A percentile compares a stretch with the other conserved stretches of the same genome.
phyloP scores from a whole-genome alignment of 257 asterid genomes.

The Anisodus acutangulus region DNA sequence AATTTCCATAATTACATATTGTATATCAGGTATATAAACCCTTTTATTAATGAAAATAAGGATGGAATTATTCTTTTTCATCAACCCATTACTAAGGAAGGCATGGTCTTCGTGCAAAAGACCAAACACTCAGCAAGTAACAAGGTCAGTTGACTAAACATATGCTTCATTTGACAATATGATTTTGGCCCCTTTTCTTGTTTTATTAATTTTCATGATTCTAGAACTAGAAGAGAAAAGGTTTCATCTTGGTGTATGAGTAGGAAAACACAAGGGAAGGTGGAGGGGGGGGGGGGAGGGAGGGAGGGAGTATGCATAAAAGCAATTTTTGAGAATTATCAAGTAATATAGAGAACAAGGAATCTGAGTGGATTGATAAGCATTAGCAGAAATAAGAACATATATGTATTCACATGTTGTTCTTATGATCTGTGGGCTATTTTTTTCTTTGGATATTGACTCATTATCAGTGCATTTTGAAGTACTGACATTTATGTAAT shows the following conservation, averaged over 20 bases:
- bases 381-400: not conserved
- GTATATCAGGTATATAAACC: too few relatives aligned
- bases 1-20: too few relatives aligned
- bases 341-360: not conserved
- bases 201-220: not conserved
- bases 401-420: not conserved
- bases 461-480: constrained; percentile 10
- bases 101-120: constrained; percentile 23
- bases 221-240: not conserved
- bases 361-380: constrained; percentile 7
- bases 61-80: too few relatives aligned
- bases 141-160: constrained; percentile 41
- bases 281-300: not conserved
- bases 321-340: not conserved
- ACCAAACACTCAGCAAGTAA: constrained; percentile 49
- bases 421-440: constrained; percentile 10
- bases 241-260: not conserved
- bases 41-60: too few relatives aligned
- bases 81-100: constrained; percentile 51
- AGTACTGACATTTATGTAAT: constrained; percentile 29
- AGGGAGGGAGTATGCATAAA: not conserved
- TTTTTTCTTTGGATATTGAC: not conserved
- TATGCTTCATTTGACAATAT: not conserved
- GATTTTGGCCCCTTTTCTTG: not conserved
- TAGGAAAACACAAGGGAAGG: constrained; percentile 12